Base-by-base conservation (phyloP, 2,329 filamentous ascomycete genomes). In the Camillea tinctor region DNA sequence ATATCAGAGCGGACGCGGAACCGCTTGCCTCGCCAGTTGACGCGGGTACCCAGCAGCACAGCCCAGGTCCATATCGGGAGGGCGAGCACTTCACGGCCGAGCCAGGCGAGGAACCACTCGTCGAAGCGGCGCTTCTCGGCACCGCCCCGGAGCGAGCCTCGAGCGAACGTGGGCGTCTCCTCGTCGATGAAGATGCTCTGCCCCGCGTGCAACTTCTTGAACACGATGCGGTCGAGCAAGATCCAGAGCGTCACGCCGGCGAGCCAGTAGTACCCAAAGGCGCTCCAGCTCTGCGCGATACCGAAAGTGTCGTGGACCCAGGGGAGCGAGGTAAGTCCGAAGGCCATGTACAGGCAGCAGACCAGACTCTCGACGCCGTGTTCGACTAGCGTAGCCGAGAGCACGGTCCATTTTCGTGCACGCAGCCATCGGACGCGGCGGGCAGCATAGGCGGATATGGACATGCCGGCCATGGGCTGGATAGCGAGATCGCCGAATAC, bases 321-420 rank as follows among this genome's bases (percentile, higher is more conserved):
- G 0, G 90, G 86, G 0, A 96, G 72, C 0, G 88, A 92, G 0
- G 91, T 96, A 2, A 92, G 70, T 0, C 88, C 92, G 74, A 90
- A 96, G 1, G 92, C 85, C 50, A 93, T 87, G 70, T 96, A 93
- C 0, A 88, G 77, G 21, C 89, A 92, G 76, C 93, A 97, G 0
- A 98, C 72, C 36, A 99, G 84, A 24, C 89, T 90, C 74, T 99
- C 95, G 0, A 96, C 93, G 1, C 93, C 93, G 0, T 94, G 95
- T 72, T 99, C 95, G 2, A 97, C 91, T 1, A 97, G 79, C 0
- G 96, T 98, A 0, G 95, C 96, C 0, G 90, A 80, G 1, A 92
- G 83, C 15, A 99, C 95, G 0, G 94, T 97, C 79, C 92, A 98
- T 74, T 99, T 99, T 52, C 95, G 84, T 1, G 97, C 96, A 5